These are phyloP conservation scores for Seminavis robusta DNA, from an alignment of 108 stramenopile genomes.

Conservation along the genomic window DNA sequence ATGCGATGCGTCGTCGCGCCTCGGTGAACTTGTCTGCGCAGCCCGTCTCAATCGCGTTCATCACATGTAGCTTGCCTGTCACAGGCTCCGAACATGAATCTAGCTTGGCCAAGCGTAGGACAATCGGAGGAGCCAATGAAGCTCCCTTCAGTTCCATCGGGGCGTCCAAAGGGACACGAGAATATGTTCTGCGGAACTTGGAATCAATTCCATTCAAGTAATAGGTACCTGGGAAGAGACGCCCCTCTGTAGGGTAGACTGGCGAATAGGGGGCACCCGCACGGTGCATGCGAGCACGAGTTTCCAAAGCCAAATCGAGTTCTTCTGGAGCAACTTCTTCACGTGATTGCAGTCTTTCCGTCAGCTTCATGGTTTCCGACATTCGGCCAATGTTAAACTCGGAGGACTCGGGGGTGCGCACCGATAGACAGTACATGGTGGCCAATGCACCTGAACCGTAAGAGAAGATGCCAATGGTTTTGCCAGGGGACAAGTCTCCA, in stretches of 20 bases:
- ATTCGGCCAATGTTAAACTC: constrained; percentile 84
- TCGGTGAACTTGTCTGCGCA: constrained; percentile 44
- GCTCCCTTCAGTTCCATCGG: constrained; percentile 23
- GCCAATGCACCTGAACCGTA: constrained; percentile 91
- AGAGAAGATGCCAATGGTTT: constrained; percentile 72
- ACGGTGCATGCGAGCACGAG: constrained; percentile 83
- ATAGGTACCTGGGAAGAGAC: constrained; percentile 92
- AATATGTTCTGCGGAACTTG: constrained; percentile 77
- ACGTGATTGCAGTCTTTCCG: constrained; percentile 67
- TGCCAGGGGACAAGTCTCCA: constrained; percentile 64
- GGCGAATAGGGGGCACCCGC: constrained; percentile 80
- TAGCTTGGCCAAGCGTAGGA: constrained; percentile 54
- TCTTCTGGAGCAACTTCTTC: constrained; percentile 87
- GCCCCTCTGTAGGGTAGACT: constrained; percentile 75
- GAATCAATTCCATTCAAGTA: constrained; percentile 85
- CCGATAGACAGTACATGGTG: constrained; percentile 87
- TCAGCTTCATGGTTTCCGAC: constrained; percentile 60
- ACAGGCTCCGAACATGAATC: constrained; percentile 63
- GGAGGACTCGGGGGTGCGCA: constrained; percentile 33
- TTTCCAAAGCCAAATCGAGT: constrained; percentile 88
- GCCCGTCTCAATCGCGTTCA: constrained; percentile 40
- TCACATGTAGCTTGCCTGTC: constrained; percentile 61
- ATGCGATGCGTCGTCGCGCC: constrained; percentile 57
- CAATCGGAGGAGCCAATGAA: constrained; percentile 73
- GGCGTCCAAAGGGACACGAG: constrained; percentile 68